Evolutionary conservation across 1,139 yeast genomes (phyloP).

Genomic region (Pichia sp.): DNA sequence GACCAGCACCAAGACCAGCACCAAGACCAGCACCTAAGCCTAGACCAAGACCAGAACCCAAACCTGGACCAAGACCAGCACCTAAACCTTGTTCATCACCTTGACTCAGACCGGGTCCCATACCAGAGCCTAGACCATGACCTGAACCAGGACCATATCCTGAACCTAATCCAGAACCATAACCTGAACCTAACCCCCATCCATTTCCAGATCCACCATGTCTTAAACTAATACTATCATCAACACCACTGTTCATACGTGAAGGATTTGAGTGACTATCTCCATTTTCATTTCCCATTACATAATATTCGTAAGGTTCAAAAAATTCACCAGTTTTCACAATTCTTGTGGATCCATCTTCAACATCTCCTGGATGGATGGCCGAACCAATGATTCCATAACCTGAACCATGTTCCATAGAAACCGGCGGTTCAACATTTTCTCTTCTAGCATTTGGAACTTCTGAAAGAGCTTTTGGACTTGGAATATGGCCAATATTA

Average conservation of each 20-base stretch:
- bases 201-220: conserved; percentile 4
- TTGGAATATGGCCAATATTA: neutral
- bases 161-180: too few relatives aligned
- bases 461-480: neutral
- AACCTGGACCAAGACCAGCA: conserved; percentile 6
- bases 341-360: neutral
- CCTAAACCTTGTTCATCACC: conserved; percentile 1
- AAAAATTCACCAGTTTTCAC: conserved; percentile 13
- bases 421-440: neutral
- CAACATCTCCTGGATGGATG: conserved; percentile 1
- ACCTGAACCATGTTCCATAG: conserved; percentile 7
- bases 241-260: too few relatives aligned
- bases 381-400: conserved; percentile 18
- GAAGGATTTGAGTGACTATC: neutral
- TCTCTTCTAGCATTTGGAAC: neutral
- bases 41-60: conserved; percentile 8
- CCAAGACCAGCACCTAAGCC: conserved; percentile 12
- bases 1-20: conserved; percentile 7
- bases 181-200: neutral
- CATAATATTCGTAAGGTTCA: conserved; percentile 32
- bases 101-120: neutral
- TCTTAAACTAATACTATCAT: neutral
- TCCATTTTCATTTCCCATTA: conserved; percentile 14
- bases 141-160: conserved; percentile 1
- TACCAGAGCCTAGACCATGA: neutral